Percentiles rank a stretch among this genome's conserved stretches.
phyloP scores from a whole-genome alignment of 1,284 basidiomycete species.

The Rhodotorula sp. region DNA sequence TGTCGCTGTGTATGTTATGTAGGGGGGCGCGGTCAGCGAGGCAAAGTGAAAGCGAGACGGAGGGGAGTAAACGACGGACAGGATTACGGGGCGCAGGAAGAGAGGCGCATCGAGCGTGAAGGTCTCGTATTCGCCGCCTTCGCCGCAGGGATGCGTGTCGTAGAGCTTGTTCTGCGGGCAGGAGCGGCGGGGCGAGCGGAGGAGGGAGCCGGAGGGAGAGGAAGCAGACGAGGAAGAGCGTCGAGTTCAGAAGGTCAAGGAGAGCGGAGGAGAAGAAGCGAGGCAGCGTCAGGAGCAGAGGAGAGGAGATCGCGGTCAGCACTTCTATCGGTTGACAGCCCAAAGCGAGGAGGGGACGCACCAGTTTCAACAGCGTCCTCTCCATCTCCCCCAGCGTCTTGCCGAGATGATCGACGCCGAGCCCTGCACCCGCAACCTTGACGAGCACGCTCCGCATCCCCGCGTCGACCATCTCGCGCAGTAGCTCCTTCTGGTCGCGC shows the following conservation, averaged over 20 bases:
- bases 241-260: not conserved
- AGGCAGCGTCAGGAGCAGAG: too few species aligned
- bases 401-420: slow-evolving; percentile 68
- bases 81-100: slow-evolving; percentile 73
- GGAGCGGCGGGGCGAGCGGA: not conserved
- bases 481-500: slow-evolving; percentile 76
- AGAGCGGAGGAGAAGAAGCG: not conserved
- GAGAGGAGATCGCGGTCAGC: too few species aligned
- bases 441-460: slow-evolving; percentile 84
- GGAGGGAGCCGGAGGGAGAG: not conserved
- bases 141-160: slow-evolving; percentile 92
- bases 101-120: slow-evolving; percentile 86
- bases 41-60: not conserved
- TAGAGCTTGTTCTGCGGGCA: slow-evolving; percentile 69
- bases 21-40: too few species aligned
- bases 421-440: slow-evolving; percentile 93
- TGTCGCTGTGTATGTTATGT: slow-evolving; percentile 21
- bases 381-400: slow-evolving; percentile 75
- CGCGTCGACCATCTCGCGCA: slow-evolving; percentile 80
- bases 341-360: slow-evolving; percentile 57
- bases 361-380: slow-evolving; percentile 70
- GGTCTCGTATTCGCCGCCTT: slow-evolving; percentile 98
- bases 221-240: too few species aligned
- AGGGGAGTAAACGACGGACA: slow-evolving; percentile 59
- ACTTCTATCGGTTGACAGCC: too few species aligned